Conservation (phyloP, 305 asterid species). For the Fraxinus baroniana region DNA sequence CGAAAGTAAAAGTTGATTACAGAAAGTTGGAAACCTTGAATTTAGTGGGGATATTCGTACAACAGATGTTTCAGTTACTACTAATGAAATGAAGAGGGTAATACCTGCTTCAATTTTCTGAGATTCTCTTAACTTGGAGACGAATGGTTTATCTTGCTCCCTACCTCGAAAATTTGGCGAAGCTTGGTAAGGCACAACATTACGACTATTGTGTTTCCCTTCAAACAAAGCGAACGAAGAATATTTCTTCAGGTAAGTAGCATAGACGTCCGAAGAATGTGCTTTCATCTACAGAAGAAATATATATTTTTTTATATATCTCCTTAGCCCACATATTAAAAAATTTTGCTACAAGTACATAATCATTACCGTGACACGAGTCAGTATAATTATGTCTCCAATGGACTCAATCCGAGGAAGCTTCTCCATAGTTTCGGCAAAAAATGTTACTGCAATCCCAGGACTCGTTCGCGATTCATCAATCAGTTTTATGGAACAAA, state of each 20-base stretch:
- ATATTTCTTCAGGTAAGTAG: conserved; percentile 54
- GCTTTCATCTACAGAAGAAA: conserved; percentile 28
- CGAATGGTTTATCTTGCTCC: conserved; percentile 46
- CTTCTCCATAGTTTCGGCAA: conserved; percentile 51
- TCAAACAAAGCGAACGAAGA: conserved; percentile 72
- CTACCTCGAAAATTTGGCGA: conserved; percentile 47
- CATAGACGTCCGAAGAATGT: conserved; percentile 48
- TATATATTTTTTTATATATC: neutral
- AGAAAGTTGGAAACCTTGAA: neutral
- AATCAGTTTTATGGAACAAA: conserved; percentile 47
- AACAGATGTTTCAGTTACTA: neutral
- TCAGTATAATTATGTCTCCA: conserved; percentile 64
- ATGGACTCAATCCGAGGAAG: conserved; percentile 57
- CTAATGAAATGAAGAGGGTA: conserved; percentile 16
- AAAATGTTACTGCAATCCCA: conserved; percentile 51
- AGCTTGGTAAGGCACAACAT: conserved; percentile 50
- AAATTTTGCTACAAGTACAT: neutral
- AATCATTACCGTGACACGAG: conserved; percentile 58
- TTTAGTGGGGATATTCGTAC: neutral
- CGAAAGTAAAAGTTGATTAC: neutral
- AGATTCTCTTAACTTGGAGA: conserved; percentile 39
- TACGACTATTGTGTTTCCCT: conserved; percentile 34
- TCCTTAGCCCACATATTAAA: neutral
- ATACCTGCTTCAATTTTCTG: conserved; percentile 38
- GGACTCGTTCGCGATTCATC: conserved; percentile 54